Evolutionary conservation across 179 eudicot species (phyloP).

Genomic region (Nepenthes alata): DNA sequence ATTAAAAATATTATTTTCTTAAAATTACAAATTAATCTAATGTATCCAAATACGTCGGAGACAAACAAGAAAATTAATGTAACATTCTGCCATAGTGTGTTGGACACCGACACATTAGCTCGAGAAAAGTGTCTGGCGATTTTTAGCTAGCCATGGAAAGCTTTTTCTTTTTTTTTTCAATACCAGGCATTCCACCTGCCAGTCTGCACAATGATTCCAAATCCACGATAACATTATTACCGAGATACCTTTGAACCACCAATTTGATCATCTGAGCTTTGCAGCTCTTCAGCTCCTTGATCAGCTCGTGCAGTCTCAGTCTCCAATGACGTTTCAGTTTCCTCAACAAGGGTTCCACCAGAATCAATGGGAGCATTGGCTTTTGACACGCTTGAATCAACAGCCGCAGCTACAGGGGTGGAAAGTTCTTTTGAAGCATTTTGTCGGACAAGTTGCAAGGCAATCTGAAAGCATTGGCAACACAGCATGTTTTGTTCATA

Average conservation of each 20-base stretch:
- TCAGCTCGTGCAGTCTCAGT: constrained; percentile 19
- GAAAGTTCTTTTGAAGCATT: constrained; percentile 28
- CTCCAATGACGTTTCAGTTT: constrained; percentile 20
- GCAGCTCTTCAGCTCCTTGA: constrained; percentile 15
- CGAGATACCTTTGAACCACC: constrained; percentile 33
- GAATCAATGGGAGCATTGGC: constrained; percentile 22
- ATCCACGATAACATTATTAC: background rate
- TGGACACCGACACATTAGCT: too few relatives aligned
- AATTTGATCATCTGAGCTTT: constrained; percentile 16
- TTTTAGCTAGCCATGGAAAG: too few relatives aligned
- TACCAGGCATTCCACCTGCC: background rate
- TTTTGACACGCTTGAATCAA: constrained; percentile 15
- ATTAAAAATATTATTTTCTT: too few relatives aligned
- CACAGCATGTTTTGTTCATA: constrained; percentile 1
- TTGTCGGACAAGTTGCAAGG: constrained; percentile 69
- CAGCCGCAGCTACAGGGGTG: constrained; percentile 9
- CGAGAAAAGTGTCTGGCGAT: too few relatives aligned
- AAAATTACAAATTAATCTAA: too few relatives aligned
- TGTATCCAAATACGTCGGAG: too few relatives aligned
- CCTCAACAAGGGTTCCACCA: constrained; percentile 20
- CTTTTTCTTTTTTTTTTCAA: background rate
- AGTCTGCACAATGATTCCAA: background rate
- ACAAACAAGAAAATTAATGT: too few relatives aligned
- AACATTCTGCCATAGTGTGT: too few relatives aligned
- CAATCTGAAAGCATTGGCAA: constrained; percentile 46